Conservation (phyloP, 2,329 filamentous ascomycete species). For the Colletotrichum sansevieriae region DNA sequence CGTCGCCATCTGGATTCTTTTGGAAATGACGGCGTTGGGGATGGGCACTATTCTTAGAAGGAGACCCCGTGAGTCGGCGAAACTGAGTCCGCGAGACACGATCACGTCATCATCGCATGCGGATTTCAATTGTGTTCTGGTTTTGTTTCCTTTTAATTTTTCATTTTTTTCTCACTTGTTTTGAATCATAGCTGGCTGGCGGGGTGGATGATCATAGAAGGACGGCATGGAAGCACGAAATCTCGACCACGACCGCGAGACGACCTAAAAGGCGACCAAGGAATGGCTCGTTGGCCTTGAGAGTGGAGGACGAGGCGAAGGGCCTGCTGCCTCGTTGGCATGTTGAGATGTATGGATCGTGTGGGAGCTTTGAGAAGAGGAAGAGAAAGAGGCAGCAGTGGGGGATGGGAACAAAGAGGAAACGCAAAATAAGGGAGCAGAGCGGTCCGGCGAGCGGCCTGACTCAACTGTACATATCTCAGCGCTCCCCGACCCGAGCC, state of each 20-base stretch:
- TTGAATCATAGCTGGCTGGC: conserved; percentile 37
- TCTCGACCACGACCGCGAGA: conserved; percentile 33
- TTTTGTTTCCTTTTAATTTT: conserved; percentile 30
- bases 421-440: conserved; percentile 23
- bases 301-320: conserved; percentile 12
- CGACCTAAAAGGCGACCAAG: conserved; percentile 26
- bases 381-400: not conserved
- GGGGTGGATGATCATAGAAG: conserved; percentile 38
- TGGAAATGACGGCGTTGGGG: conserved; percentile 40
- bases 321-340: conserved; percentile 13
- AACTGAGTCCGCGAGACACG: conserved; percentile 23
- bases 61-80: conserved; percentile 38
- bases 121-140: conserved; percentile 29
- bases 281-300: conserved; percentile 12
- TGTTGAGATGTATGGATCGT: conserved; percentile 3
- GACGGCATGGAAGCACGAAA: conserved; percentile 32
- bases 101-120: conserved; percentile 37
- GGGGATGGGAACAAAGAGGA: not conserved
- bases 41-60: conserved; percentile 39
- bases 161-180: conserved; percentile 39
- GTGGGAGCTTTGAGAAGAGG: conserved; percentile 2
- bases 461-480: conserved; percentile 39
- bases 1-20: conserved; percentile 36
- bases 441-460: conserved; percentile 24
- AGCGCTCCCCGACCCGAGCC: conserved; percentile 22